Base-by-base conservation (phyloP, 768 basidiomycete species). In the Auriculariales sp. region DNA sequence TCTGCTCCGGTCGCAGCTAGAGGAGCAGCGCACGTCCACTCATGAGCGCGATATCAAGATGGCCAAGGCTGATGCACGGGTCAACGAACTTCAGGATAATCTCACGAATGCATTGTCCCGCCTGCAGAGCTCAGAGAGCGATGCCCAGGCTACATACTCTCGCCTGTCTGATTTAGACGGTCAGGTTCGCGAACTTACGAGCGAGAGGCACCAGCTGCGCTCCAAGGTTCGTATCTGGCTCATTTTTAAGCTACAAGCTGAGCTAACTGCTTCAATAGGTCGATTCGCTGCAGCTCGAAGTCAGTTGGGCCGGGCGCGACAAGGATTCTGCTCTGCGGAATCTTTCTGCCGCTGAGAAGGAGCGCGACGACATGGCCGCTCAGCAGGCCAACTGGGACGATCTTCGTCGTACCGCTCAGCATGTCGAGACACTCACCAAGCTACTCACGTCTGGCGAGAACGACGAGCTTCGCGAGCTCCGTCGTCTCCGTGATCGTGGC, bases 371-470 rank as follows among this genome's bases (percentile, higher is more conserved):
- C 24, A 65, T 84, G 15, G 44, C 69, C 1, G 66, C 73, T 24
- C 82, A 89, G 55, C 80, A 83, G 57, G 69, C 62, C n/a, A 77
- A 83, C 49, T 88, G 83, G 86, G 82, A 85, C n/a, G 76, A 79
- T 36, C 69, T 89, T 19, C 79, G 71, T 25, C 76, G 73, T 44
- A 73, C 79, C 1, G 71, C 78, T 2, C 82, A 86, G 57, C 83
- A 89, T 62, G 75, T 91, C 28, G 81, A 85, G 49, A 59, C 69
- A 46, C 73, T 91, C 30, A 70, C 80, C 19, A 71, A 64, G 46
- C 65, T 80, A 31, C 71, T 87, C 50, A 70, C 73, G 3, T 77
- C 79, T 57, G 71, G 70, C 10, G 81, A 83, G 54, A 78, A 75
- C 55, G 81, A 82, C 45, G 88, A 90, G 57, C 56, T 86, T 45